A percentile compares a stretch with the other conserved stretches of the same genome.
Evolutionary conservation across 345 rosid species (phyloP).

Genomic region (Hibiscus mutabilis): DNA sequence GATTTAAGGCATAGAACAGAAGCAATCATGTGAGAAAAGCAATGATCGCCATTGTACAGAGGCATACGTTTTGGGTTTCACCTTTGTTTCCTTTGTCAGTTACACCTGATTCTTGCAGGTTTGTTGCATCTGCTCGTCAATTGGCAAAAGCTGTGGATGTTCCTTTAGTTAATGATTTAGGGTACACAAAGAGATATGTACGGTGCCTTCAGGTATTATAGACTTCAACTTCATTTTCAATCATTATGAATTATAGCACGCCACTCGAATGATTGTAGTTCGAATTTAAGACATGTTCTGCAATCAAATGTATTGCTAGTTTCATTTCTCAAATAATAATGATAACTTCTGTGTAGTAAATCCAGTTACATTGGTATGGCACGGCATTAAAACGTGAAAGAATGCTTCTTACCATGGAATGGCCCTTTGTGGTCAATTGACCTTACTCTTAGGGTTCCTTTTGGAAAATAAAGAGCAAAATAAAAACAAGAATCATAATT

Average conservation of each 20-base stretch:
- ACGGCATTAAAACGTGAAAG: neutral
- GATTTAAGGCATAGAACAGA: neutral
- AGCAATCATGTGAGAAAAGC: neutral
- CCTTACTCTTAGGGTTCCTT: neutral
- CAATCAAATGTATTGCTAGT: neutral
- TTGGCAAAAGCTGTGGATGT: slow-evolving; percentile 73
- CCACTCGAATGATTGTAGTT: neutral
- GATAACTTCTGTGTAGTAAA: neutral
- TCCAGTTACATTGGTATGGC: neutral
- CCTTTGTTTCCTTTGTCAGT: neutral
- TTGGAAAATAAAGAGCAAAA: neutral
- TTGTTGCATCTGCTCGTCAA: slow-evolving; percentile 71
- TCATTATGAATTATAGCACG: neutral
- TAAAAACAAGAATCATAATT: neutral
- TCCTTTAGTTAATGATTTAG: slow-evolving; percentile 74
- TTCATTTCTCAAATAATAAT: neutral
- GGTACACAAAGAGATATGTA: slow-evolving; percentile 73
- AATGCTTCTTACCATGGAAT: neutral
- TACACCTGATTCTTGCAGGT: slow-evolving; percentile 29
- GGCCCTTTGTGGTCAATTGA: neutral
- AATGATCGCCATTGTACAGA: neutral
- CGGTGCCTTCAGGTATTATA: slow-evolving; percentile 68
- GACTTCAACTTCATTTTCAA: neutral
- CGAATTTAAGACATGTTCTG: neutral
- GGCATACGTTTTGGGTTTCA: neutral